phyloP scores from a whole-genome alignment of 129 eudicot species.

The Flaveria linearis region DNA sequence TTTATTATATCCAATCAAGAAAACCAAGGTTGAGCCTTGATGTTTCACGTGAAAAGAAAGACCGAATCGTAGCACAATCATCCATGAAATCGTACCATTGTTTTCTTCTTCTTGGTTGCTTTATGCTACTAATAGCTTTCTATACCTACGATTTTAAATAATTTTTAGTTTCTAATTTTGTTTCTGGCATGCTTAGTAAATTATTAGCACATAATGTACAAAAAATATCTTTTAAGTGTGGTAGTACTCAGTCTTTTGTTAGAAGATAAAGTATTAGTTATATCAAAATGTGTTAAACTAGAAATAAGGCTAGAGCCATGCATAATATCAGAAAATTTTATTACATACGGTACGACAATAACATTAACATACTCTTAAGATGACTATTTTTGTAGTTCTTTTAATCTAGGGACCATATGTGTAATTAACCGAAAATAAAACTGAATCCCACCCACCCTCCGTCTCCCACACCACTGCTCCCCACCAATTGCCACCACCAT shows the following conservation, averaged over 20 bases:
- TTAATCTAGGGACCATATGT: too few relatives aligned
- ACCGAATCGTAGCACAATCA: slow-evolving; percentile 20
- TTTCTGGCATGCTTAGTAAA: slow-evolving; percentile 9
- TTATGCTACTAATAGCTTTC: background rate
- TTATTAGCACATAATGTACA: background rate
- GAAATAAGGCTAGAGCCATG: too few relatives aligned
- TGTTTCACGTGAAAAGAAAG: slow-evolving; percentile 23
- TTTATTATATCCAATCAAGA: slow-evolving; percentile 21
- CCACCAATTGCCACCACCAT: too few relatives aligned
- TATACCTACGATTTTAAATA: background rate
- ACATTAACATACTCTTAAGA: too few relatives aligned
- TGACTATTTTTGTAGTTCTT: too few relatives aligned
- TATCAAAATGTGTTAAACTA: too few relatives aligned
- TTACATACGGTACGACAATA: too few relatives aligned
- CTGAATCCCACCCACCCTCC: too few relatives aligned
- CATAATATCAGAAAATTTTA: too few relatives aligned
- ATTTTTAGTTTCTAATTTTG: background rate
- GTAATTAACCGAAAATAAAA: too few relatives aligned
- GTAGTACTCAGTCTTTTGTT: background rate
- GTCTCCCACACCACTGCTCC: too few relatives aligned
- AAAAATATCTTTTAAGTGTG: background rate
- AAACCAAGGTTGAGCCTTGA: background rate
- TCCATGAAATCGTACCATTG: slow-evolving; percentile 16
- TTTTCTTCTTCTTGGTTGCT: slow-evolving; percentile 32
- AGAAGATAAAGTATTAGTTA: background rate